Percentiles rank a stretch among this genome's conserved stretches.
These are phyloP conservation scores for Oidium heveae DNA, from an alignment of 2,329 filamentous ascomycete species.

Conservation along the genomic window DNA sequence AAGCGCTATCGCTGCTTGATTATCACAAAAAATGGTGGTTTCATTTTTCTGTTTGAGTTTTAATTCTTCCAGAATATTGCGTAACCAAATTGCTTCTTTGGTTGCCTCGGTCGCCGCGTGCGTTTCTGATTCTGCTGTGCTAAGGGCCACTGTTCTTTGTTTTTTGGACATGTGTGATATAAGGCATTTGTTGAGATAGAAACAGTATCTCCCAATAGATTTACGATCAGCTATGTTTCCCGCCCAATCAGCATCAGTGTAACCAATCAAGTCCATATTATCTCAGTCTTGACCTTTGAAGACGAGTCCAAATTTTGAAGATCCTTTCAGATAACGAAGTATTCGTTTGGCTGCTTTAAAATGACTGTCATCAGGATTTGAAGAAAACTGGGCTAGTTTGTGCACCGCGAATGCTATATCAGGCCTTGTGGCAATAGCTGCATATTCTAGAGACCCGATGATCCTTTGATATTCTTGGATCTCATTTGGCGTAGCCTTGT, in stretches of 20 bases:
- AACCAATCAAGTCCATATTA: not conserved
- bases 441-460: not conserved
- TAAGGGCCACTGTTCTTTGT: not conserved
- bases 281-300: not conserved
- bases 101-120: not conserved
- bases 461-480: not conserved
- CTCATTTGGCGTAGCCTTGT: not conserved
- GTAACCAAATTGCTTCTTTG: not conserved
- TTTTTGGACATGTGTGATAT: not conserved
- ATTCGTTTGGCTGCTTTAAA: not conserved
- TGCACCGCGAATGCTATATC: not conserved
- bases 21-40: not conserved
- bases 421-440: not conserved
- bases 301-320: not conserved
- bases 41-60: not conserved
- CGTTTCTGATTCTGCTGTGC: not conserved
- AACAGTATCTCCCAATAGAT: too few species aligned
- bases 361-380: not conserved
- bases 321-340: not conserved
- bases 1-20: not conserved
- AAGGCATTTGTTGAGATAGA: not conserved
- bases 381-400: not conserved
- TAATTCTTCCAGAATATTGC: not conserved
- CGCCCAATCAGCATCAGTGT: too few species aligned
- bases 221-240: too few species aligned